These are phyloP conservation scores for Brassica incana DNA, from an alignment of 345 rosid species.

Conservation along the genomic window DNA sequence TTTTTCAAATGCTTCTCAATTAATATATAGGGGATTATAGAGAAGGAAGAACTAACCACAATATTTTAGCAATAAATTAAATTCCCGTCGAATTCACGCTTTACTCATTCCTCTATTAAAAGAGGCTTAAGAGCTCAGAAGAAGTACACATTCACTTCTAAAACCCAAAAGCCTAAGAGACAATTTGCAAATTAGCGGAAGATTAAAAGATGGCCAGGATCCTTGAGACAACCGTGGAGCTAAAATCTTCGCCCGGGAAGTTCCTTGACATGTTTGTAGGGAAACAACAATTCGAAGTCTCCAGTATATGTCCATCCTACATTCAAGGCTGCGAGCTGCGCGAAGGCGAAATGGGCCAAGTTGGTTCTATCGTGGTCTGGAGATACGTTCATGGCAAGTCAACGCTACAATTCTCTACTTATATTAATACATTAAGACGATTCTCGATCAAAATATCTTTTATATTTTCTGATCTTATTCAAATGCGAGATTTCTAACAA, in stretches of 20 bases:
- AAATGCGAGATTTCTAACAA: neutral
- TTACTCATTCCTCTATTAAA: neutral
- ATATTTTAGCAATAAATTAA: neutral
- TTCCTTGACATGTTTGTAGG: slow-evolving; percentile 41
- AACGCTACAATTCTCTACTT: neutral
- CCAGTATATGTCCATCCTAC: slow-evolving; percentile 23
- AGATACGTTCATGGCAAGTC: slow-evolving; percentile 33
- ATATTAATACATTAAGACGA: neutral
- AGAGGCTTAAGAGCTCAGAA: neutral
- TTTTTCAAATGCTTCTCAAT: too few species aligned
- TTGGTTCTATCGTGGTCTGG: slow-evolving; percentile 39
- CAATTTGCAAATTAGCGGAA: neutral
- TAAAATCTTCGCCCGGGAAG: slow-evolving; percentile 11
- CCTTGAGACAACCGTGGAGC: slow-evolving; percentile 27
- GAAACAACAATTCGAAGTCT: slow-evolving; percentile 38
- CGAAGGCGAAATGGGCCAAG: slow-evolving; percentile 45
- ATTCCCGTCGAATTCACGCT: neutral
- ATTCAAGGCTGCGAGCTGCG: slow-evolving; percentile 33
- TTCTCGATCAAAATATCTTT: neutral
- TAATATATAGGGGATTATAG: neutral
- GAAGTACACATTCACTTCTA: neutral
- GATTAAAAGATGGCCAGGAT: slow-evolving; percentile 7
- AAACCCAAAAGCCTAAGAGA: neutral
- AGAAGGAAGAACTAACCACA: neutral
- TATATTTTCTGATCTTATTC: neutral